phyloP scores from a whole-genome alignment of 495 filamentous ascomycete species.

The Hypoxylon rickii region DNA sequence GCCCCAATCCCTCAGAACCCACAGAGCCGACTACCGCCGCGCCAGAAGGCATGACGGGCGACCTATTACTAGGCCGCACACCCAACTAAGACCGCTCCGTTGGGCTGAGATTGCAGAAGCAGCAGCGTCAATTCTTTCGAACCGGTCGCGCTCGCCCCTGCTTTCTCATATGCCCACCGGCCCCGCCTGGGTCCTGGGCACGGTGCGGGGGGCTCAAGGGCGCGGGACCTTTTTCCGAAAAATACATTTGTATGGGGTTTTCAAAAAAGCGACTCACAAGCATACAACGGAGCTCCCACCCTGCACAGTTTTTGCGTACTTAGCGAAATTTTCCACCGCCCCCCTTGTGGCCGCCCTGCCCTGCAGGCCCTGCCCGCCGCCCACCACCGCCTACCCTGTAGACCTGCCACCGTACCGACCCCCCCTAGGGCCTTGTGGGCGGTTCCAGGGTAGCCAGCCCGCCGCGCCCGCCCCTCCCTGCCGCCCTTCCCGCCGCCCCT shows the following conservation, averaged over 20 bases:
- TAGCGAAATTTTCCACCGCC: not conserved
- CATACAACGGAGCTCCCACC: not conserved
- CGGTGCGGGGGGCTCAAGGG: not conserved
- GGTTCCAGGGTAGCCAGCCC: not conserved
- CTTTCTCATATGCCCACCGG: not conserved
- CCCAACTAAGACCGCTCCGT: not conserved
- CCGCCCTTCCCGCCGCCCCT: no score
- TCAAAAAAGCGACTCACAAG: not conserved
- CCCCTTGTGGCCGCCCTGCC: no score
- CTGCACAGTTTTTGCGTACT: not conserved
- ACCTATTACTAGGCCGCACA: not conserved
- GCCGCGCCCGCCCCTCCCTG: no score
- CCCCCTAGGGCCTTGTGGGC: no score
- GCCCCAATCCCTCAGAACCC: not conserved
- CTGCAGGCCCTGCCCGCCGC: no score
- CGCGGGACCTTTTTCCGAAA: not conserved
- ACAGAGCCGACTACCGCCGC: not conserved
- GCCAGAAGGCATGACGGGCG: not conserved
- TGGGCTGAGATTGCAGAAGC: not conserved
- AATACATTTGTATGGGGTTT: not conserved
- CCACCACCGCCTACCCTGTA: no score
- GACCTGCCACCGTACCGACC: no score
- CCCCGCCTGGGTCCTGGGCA: not conserved
- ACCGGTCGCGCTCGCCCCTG: not conserved
- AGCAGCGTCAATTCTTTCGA: not conserved